A percentile compares a stretch with the other conserved stretches of the same genome.
phyloP scores from a whole-genome alignment of 108 stramenopile species.

The Thalassiosira profunda region DNA sequence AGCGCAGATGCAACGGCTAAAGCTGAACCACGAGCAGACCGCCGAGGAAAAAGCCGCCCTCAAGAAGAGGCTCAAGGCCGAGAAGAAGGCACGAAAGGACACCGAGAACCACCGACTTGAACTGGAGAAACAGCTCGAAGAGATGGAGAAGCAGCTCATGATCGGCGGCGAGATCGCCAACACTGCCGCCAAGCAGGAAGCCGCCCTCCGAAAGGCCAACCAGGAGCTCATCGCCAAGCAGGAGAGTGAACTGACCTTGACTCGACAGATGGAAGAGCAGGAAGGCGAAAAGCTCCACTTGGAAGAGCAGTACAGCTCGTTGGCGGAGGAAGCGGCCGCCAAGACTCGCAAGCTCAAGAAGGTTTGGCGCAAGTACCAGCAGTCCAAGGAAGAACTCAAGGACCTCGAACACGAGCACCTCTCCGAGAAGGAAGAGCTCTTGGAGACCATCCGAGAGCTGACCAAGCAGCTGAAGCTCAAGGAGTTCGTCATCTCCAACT shows the following conservation, averaged over 20 bases:
- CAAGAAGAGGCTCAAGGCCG: conserved; percentile 66
- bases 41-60: conserved; percentile 75
- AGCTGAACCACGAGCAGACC: conserved; percentile 58
- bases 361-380: conserved; percentile 84
- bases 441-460: conserved; percentile 87
- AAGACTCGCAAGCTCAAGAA: conserved; percentile 91
- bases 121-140: conserved; percentile 68
- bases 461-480: conserved; percentile 90
- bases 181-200: conserved; percentile 91
- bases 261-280: conserved; percentile 57
- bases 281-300: conserved; percentile 69
- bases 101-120: conserved; percentile 69
- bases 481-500: conserved; percentile 74
- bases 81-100: conserved; percentile 62
- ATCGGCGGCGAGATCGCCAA: conserved; percentile 87
- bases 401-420: conserved; percentile 83
- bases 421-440: conserved; percentile 81
- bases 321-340: conserved; percentile 76
- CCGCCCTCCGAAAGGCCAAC: conserved; percentile 76
- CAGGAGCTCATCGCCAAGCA: conserved; percentile 76
- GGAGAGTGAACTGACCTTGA: conserved; percentile 66
- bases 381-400: conserved; percentile 71
- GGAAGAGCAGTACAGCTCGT: conserved; percentile 67
- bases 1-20: conserved; percentile 39
- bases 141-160: conserved; percentile 91